Percentiles rank a stretch among this genome's conserved stretches.
phyloP scores from a whole-genome alignment of 352 stramenopile species.

The Phytophthora tubulina region DNA sequence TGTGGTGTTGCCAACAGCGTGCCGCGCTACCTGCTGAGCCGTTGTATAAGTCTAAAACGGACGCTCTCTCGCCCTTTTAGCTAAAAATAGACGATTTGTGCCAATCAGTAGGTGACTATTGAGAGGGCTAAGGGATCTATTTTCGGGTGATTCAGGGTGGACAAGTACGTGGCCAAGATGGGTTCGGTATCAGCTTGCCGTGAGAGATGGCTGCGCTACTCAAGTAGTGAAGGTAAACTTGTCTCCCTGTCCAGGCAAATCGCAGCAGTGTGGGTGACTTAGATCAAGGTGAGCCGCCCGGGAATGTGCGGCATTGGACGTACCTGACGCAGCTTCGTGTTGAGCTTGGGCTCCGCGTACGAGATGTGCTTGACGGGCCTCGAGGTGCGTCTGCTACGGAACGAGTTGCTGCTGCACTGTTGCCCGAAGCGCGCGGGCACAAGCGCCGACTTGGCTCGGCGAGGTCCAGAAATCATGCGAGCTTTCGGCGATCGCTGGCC shows the following conservation, averaged over 20 bases:
- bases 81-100: constrained; percentile 41
- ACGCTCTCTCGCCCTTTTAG: constrained; percentile 6
- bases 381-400: constrained; percentile 31
- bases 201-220: constrained; percentile 30
- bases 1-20: constrained; percentile 35
- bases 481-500: constrained; percentile 20
- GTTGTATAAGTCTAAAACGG: constrained; percentile 37
- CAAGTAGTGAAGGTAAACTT: constrained; percentile 83
- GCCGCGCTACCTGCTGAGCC: background rate
- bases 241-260: constrained; percentile 55
- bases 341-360: constrained; percentile 81
- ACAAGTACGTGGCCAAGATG: constrained; percentile 14
- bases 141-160: constrained; percentile 19
- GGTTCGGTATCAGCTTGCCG: background rate
- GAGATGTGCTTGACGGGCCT: constrained; percentile 55
- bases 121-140: constrained; percentile 31
- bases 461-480: constrained; percentile 23
- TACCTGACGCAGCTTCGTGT: constrained; percentile 85
- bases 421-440: constrained; percentile 23
- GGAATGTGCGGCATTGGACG: constrained; percentile 5
- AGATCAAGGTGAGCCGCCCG: constrained; percentile 17
- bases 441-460: constrained; percentile 26
- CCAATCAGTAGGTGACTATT: constrained; percentile 23
- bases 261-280: constrained; percentile 19
- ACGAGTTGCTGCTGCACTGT: constrained; percentile 24